These are phyloP conservation scores for Cystobasidium pallidum DNA, from an alignment of 1,284 basidiomycete genomes.

Conservation along the genomic window DNA sequence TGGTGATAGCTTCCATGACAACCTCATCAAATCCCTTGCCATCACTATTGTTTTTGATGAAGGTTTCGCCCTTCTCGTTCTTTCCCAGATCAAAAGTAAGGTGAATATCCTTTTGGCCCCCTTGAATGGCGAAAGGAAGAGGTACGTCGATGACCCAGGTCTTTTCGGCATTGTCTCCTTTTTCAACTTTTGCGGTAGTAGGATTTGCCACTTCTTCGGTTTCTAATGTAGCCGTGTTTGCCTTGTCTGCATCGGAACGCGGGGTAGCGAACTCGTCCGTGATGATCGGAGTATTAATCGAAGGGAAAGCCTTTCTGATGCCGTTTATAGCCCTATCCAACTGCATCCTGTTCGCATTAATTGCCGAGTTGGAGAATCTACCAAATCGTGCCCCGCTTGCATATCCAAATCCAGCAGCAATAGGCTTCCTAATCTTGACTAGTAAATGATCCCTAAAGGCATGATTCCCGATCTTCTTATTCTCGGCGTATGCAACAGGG, in stretches of 20 bases:
- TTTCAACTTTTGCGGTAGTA: background rate
- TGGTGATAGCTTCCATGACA: background rate
- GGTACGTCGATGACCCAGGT: slow-evolving; percentile 46
- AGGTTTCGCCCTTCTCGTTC: slow-evolving; percentile 42
- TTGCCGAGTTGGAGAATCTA: slow-evolving; percentile 2
- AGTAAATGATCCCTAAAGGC: slow-evolving; percentile 45
- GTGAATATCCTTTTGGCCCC: slow-evolving; percentile 30
- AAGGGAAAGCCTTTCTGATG: background rate
- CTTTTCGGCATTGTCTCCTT: slow-evolving; percentile 15
- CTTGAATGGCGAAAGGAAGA: slow-evolving; percentile 29
- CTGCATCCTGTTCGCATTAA: slow-evolving; percentile 11
- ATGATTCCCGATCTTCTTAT: slow-evolving; percentile 42
- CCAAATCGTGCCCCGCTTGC: background rate
- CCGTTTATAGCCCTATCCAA: slow-evolving; percentile 11
- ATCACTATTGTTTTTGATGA: slow-evolving; percentile 22
- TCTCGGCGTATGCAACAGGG: slow-evolving; percentile 32
- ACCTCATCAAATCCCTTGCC: background rate
- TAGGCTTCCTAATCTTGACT: slow-evolving; percentile 50
- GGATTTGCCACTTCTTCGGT: background rate
- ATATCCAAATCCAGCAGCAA: background rate
- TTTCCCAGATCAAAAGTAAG: slow-evolving; percentile 35
- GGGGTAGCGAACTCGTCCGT: background rate
- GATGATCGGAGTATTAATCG: background rate
- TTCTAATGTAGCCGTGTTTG: background rate
- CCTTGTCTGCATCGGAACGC: background rate